Conservation (phyloP, 73 alveolate species). For the Symbiodinium natans region DNA sequence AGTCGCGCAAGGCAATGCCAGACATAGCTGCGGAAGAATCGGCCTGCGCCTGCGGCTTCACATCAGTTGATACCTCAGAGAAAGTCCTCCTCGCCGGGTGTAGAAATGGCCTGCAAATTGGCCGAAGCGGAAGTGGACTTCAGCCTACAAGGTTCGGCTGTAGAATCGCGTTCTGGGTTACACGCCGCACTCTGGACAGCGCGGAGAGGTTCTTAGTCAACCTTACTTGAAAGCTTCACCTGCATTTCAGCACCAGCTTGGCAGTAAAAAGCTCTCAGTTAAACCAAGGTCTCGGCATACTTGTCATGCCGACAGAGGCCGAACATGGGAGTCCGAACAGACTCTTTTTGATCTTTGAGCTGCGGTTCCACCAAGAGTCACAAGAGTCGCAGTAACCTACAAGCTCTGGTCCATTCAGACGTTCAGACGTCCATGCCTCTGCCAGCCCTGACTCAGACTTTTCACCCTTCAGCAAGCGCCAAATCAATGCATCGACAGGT, state of each 20-base stretch:
- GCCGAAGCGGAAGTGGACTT: too few relatives aligned
- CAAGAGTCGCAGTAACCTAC: too few relatives aligned
- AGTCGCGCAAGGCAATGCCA: not conserved
- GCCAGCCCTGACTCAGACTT: too few relatives aligned
- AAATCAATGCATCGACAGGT: not conserved
- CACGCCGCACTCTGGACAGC: not conserved
- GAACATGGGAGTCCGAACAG: not conserved
- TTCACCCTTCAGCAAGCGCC: not conserved
- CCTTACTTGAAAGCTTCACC: not conserved
- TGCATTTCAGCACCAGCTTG: not conserved
- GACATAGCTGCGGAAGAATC: not conserved
- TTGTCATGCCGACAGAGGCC: not conserved
- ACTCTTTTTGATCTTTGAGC: not conserved
- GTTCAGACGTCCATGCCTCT: too few relatives aligned
- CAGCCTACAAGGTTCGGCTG: too few relatives aligned
- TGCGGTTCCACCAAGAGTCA: too few relatives aligned
- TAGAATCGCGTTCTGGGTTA: not conserved
- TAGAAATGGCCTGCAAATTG: not conserved
- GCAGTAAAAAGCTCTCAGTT: not conserved
- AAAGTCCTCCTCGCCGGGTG: constrained; percentile 12
- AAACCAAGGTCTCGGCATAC: not conserved
- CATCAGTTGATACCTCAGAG: constrained; percentile 72
- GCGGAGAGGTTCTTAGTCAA: not conserved
- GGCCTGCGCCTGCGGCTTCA: constrained; percentile 52
- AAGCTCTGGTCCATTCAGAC: too few relatives aligned